Percentiles rank a stretch among this genome's conserved stretches.
phyloP scores from a whole-genome alignment of 257 asterid species.

The Catharanthus roseus region DNA sequence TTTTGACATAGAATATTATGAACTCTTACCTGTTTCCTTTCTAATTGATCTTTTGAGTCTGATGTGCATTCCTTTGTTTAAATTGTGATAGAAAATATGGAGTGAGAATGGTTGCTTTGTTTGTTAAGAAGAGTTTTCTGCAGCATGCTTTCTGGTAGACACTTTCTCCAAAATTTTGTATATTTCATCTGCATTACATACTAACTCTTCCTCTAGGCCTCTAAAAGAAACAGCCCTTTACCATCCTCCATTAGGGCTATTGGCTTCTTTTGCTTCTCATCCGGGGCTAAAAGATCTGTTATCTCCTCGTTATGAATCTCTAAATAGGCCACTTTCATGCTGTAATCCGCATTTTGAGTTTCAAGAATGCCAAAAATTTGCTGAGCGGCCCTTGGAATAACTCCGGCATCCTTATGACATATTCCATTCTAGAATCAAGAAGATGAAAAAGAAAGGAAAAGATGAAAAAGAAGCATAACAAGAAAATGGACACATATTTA shows the following conservation, averaged over 20 bases:
- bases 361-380: constrained; percentile 82
- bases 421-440: constrained; percentile 60
- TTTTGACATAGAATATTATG: neutral
- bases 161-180: constrained; percentile 83
- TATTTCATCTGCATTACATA: constrained; percentile 76
- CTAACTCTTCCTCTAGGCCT: constrained; percentile 91
- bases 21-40: constrained; percentile 36
- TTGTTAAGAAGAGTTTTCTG: constrained; percentile 92
- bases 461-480: neutral
- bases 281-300: constrained; percentile 80
- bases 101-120: constrained; percentile 94
- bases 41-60: constrained; percentile 40
- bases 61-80: constrained; percentile 57
- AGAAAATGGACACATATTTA: neutral
- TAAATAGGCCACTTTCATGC: constrained; percentile 82
- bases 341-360: constrained; percentile 78
- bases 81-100: constrained; percentile 82
- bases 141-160: constrained; percentile 87
- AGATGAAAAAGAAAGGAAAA: neutral
- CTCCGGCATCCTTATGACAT: constrained; percentile 89
- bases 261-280: constrained; percentile 88
- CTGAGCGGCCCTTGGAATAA: constrained; percentile 88
- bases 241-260: constrained; percentile 94
- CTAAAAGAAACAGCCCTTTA: constrained; percentile 87
- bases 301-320: too few species aligned